These are phyloP conservation scores for Marvania coccoides DNA, from an alignment of 139 green algal species.

Conservation along the genomic window DNA sequence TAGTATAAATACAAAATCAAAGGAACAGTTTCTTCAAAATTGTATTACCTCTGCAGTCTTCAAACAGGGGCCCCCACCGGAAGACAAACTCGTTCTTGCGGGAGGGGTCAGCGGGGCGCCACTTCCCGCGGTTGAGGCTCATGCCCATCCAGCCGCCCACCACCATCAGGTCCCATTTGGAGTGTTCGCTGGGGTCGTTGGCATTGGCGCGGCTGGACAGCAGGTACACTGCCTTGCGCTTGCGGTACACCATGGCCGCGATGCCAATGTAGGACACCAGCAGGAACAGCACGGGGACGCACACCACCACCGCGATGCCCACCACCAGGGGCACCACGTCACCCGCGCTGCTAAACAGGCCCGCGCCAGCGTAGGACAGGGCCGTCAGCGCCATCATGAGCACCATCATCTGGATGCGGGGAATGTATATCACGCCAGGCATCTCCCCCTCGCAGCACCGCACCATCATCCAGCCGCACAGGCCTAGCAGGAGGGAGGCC, in stretches of 20 bases:
- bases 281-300: constrained; percentile 2
- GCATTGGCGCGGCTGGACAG: background rate
- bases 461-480: constrained; percentile 1
- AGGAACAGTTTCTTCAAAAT: background rate
- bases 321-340: background rate
- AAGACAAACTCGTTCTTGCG: constrained; percentile 10
- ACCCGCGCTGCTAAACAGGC: background rate
- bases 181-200: background rate
- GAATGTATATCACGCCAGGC: constrained; percentile 6
- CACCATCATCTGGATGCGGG: constrained; percentile 1
- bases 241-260: background rate
- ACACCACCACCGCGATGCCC: constrained; percentile 1
- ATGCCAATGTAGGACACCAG: background rate
- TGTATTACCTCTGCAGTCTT: constrained; percentile 5
- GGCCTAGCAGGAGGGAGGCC: background rate
- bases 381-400: background rate
- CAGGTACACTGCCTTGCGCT: constrained; percentile 5
- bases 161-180: constrained; percentile 1
- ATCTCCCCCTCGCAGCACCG: constrained; percentile 4
- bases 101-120: background rate
- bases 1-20: background rate
- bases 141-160: constrained; percentile 10
- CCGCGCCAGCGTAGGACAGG: background rate
- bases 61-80: constrained; percentile 7
- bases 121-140: constrained; percentile 10